Evolutionary conservation across 139 green algal species (phyloP).

Genomic region (Coelastrella sp.): DNA sequence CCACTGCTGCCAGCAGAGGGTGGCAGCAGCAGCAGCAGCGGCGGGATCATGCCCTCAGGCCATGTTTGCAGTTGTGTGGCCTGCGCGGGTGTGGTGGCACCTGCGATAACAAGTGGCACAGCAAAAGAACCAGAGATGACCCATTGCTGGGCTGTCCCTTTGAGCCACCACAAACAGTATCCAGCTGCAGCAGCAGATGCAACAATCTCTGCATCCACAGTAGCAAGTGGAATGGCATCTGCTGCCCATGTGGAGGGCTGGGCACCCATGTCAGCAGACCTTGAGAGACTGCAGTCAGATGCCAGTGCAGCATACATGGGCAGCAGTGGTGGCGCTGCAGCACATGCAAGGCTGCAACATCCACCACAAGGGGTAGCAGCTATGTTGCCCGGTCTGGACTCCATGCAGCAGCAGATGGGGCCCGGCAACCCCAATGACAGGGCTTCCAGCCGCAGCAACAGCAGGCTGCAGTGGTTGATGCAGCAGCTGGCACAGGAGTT

Average conservation of each 20-base stretch:
- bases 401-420: not conserved
- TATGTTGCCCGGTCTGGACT: not conserved
- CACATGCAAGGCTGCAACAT: not conserved
- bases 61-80: not conserved
- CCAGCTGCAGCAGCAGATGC: not conserved
- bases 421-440: not conserved
- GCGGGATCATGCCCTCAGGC: not conserved
- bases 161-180: not conserved
- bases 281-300: too few relatives aligned
- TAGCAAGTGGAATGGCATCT: not conserved
- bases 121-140: not conserved
- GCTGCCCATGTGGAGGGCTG: not conserved
- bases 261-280: not conserved
- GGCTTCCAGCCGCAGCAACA: not conserved
- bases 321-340: too few relatives aligned
- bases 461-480: conserved; percentile 35
- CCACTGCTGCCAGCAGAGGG: not conserved
- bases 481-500: conserved; percentile 14
- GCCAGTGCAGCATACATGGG: too few relatives aligned
- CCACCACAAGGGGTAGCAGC: too few relatives aligned
- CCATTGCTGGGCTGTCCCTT: not conserved
- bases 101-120: too few relatives aligned
- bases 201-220: not conserved
- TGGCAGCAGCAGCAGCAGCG: conserved; percentile 16
- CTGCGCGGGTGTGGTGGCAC: too few relatives aligned